Conservation (phyloP, 495 filamentous ascomycete species). For the Glonium stellatum region DNA sequence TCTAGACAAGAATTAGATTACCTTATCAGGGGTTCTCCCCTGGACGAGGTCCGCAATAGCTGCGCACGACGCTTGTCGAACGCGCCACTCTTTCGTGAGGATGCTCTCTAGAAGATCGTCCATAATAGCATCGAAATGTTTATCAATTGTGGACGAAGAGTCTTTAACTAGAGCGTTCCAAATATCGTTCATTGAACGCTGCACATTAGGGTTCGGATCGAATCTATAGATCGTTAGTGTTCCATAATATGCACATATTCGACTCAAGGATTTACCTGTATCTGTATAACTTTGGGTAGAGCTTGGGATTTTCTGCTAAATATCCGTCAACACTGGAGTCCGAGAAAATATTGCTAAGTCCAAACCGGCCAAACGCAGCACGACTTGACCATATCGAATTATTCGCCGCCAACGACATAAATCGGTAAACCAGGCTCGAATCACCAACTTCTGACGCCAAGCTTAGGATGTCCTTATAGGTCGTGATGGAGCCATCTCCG, state of each 20-base stretch:
- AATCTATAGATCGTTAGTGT: constrained; percentile 40
- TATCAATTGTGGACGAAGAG: constrained; percentile 60
- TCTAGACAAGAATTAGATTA: neutral
- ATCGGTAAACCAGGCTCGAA: constrained; percentile 87
- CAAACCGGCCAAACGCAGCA: constrained; percentile 89
- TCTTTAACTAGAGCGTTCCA: constrained; percentile 92
- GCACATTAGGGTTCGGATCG: constrained; percentile 87
- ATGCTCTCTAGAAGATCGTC: constrained; percentile 77
- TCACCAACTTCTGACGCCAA: constrained; percentile 91
- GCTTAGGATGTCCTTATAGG: constrained; percentile 92
- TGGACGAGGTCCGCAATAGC: constrained; percentile 82
- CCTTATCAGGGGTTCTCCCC: constrained; percentile 60
- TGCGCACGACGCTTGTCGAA: constrained; percentile 82
- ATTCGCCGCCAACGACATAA: constrained; percentile 92
- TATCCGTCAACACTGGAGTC: constrained; percentile 71
- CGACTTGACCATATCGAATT: constrained; percentile 93
- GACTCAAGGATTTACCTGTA: constrained; percentile 47
- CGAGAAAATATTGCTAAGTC: constrained; percentile 82
- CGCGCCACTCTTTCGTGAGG: constrained; percentile 84
- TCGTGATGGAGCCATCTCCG: constrained; percentile 80
- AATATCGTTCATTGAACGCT: constrained; percentile 92
- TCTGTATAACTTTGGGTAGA: constrained; percentile 89
- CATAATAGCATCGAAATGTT: constrained; percentile 79
- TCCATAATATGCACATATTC: neutral
- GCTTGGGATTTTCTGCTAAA: constrained; percentile 71